Conservation (phyloP, 2,329 filamentous ascomycete genomes). For the Colletotrichum neosansevieriae region DNA sequence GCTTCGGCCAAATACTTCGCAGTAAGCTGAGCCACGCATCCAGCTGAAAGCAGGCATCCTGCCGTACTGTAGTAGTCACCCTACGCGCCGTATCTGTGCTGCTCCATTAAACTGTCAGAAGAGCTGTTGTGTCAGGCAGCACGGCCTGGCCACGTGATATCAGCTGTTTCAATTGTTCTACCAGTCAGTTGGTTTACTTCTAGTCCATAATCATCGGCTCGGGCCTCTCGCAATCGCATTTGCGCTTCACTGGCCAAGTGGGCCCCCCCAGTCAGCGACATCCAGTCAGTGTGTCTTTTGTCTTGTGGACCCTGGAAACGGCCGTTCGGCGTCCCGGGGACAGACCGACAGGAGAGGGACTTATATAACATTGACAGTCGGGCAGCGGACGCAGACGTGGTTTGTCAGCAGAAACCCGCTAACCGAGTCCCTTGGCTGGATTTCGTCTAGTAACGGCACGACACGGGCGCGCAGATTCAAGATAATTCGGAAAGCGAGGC, state of each 20-base stretch:
- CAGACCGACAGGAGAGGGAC: too few species aligned
- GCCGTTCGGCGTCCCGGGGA: too few species aligned
- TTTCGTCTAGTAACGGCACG: background rate
- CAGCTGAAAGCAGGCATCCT: slow-evolving; percentile 14
- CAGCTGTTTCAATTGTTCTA: slow-evolving; percentile 6
- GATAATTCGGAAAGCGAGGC: slow-evolving; percentile 4
- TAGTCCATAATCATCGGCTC: background rate
- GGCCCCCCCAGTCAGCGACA: too few species aligned
- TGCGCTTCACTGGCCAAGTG: background rate
- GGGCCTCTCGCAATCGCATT: slow-evolving; percentile 6
- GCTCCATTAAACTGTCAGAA: slow-evolving; percentile 3
- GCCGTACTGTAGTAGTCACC: background rate
- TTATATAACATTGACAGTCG: background rate
- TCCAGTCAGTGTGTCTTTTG: too few species aligned
- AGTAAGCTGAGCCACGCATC: background rate
- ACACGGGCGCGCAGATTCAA: background rate
- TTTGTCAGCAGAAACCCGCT: slow-evolving; percentile 30
- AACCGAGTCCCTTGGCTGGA: slow-evolving; percentile 2
- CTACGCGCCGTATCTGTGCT: slow-evolving; percentile 1
- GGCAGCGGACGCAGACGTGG: slow-evolving; percentile 15
- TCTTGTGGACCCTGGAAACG: too few species aligned
- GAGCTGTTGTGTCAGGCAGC: slow-evolving; percentile 30
- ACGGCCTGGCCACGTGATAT: slow-evolving; percentile 25
- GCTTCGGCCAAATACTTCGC: background rate
- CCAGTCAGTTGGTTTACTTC: background rate